Conservation (phyloP, 148 eudicot species). For the Selenicereus undatus region DNA sequence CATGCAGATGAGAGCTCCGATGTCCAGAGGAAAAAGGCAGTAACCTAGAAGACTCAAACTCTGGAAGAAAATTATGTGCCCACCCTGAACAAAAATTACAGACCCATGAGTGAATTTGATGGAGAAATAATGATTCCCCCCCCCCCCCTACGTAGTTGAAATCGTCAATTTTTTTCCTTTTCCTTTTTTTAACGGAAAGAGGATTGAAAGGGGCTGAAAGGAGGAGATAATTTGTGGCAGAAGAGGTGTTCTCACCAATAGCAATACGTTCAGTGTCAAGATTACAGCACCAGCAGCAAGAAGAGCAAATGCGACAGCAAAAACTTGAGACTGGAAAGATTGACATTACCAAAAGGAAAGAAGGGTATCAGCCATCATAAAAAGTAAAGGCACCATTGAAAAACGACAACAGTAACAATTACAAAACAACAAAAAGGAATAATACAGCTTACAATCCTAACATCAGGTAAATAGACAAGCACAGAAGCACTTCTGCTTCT, state of each 20-base stretch:
- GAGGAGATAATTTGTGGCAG: background rate
- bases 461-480: background rate
- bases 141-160: too few relatives aligned
- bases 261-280: conserved; percentile 84
- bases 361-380: background rate
- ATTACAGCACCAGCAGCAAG: conserved; percentile 98
- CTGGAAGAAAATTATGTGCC: conserved; percentile 98
- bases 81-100: conserved; percentile 56
- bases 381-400: background rate
- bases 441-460: background rate
- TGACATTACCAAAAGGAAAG: conserved; percentile 6
- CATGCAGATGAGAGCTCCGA: conserved; percentile 95
- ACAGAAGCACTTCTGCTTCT: background rate
- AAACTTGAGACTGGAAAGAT: conserved; percentile 82
- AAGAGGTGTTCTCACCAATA: conserved; percentile 63
- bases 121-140: too few relatives aligned
- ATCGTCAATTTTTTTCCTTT: background rate
- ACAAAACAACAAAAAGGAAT: background rate
- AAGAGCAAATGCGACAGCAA: conserved; percentile 96
- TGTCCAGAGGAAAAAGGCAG: conserved; percentile 86
- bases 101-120: background rate
- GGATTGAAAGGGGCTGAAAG: background rate
- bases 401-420: background rate
- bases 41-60: conserved; percentile 92
- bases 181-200: background rate